These are phyloP conservation scores for Paraconiothyrium sp. DNA, from an alignment of 2,329 filamentous ascomycete species.

Conservation along the genomic window DNA sequence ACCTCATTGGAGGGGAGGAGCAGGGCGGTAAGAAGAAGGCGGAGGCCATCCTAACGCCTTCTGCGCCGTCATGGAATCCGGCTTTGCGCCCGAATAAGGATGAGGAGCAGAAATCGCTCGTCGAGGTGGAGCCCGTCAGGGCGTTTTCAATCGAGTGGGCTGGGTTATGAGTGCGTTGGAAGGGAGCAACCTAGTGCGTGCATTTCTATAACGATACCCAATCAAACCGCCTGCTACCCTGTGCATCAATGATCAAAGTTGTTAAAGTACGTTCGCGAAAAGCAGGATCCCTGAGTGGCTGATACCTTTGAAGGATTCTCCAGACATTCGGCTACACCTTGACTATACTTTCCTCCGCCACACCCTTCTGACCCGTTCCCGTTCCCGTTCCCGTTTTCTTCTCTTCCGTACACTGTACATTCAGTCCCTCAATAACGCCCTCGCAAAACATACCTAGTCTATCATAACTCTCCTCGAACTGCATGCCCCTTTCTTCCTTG, in stretches of 20 bases:
- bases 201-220: neutral
- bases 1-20: slow-evolving; percentile 78
- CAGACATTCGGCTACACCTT: neutral
- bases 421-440: no score
- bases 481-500: no score
- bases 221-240: neutral
- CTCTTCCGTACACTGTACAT: no score
- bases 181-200: neutral
- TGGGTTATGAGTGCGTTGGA: slow-evolving; percentile 72
- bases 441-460: no score
- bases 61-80: slow-evolving; percentile 18
- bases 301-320: no score
- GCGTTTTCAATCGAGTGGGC: slow-evolving; percentile 94
- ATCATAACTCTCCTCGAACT: no score
- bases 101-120: slow-evolving; percentile 49
- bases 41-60: neutral
- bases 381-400: no score
- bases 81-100: slow-evolving; percentile 19
- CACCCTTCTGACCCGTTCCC: neutral
- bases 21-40: neutral
- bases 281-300: no score
- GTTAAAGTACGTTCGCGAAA: slow-evolving; percentile 7
- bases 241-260: neutral
- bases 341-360: neutral
- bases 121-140: slow-evolving; percentile 60